Percentiles rank a stretch among this genome's conserved stretches.
These are phyloP conservation scores for Phytophthora cryptogea DNA, from an alignment of 352 stramenopile genomes.

Conservation along the genomic window DNA sequence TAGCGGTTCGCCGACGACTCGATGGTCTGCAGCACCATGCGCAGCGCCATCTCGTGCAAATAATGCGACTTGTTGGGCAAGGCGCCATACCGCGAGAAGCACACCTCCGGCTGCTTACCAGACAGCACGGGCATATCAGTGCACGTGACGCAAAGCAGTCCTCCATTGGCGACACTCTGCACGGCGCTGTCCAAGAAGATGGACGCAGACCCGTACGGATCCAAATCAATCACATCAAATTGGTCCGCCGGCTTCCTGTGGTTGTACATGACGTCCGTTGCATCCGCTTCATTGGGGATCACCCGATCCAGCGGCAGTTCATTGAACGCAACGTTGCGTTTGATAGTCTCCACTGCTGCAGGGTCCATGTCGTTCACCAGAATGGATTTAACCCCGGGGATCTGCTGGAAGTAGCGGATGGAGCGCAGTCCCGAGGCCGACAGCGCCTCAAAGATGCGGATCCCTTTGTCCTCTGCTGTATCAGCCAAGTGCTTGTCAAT, in stretches of 20 bases:
- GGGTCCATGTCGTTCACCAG: constrained; percentile 99
- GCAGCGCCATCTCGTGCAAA: constrained; percentile 87
- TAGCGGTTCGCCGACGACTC: constrained; percentile 96
- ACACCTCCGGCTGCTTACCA: constrained; percentile 89
- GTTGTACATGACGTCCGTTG: constrained; percentile 89
- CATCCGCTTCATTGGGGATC: constrained; percentile 85
- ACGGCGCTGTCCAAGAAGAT: constrained; percentile 99
- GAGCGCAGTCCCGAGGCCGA: constrained; percentile 98
- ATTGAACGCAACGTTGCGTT: constrained; percentile 95
- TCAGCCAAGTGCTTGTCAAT: constrained; percentile 69
- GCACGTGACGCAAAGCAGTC: constrained; percentile 98
- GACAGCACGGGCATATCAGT: constrained; percentile 97
- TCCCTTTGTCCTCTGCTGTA: constrained; percentile 81
- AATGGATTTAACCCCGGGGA: constrained; percentile 96
- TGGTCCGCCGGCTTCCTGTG: constrained; percentile 88
- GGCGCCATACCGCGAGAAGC: constrained; percentile 85
- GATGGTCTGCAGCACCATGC: constrained; percentile 95
- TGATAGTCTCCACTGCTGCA: constrained; percentile 95
- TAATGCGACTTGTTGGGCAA: constrained; percentile 90
- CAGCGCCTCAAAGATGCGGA: constrained; percentile 98
- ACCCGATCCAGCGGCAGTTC: constrained; percentile 81
- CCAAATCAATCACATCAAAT: constrained; percentile 99
- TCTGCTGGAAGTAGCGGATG: constrained; percentile 99
- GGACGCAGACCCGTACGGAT: constrained; percentile 98
- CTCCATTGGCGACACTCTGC: constrained; percentile 93